Percentiles rank a stretch among this genome's conserved stretches.
Evolutionary conservation across 768 basidiomycete species (phyloP).

Genomic region (Hygrophorus russula): DNA sequence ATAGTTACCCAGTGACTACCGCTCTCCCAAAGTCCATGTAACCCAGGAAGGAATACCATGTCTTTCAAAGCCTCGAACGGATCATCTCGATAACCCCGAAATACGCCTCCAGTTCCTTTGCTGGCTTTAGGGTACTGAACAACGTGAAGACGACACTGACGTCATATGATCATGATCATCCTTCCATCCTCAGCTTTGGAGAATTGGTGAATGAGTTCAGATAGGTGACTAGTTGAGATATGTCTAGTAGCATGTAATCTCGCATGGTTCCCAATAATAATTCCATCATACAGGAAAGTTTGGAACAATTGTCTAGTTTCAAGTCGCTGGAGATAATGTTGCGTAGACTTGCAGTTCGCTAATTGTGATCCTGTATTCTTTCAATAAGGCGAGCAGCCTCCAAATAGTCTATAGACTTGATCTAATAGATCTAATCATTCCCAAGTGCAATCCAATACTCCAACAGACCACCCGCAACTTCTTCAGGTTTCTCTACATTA

Average conservation of each 20-base stretch:
- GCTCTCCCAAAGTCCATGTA: too few relatives aligned
- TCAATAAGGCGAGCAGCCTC: slow-evolving; percentile 85
- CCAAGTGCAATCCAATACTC: slow-evolving; percentile 96
- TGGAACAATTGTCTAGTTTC: slow-evolving; percentile 77
- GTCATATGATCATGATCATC: too few relatives aligned
- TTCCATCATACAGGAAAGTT: slow-evolving; percentile 80
- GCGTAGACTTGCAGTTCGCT: slow-evolving; percentile 83
- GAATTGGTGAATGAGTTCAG: slow-evolving; percentile 79
- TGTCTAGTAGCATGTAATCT: slow-evolving; percentile 89
- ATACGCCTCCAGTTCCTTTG: slow-evolving; percentile 67
- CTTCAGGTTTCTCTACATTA: slow-evolving; percentile 80
- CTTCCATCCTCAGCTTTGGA: slow-evolving; percentile 77
- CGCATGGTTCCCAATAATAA: slow-evolving; percentile 88
- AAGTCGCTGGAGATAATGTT: slow-evolving; percentile 94
- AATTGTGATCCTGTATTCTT: slow-evolving; percentile 80
- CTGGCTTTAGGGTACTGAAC: slow-evolving; percentile 69
- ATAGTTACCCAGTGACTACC: too few relatives aligned
- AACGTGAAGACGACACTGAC: slow-evolving; percentile 67
- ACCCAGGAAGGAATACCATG: too few relatives aligned
- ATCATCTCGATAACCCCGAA: slow-evolving; percentile 85
- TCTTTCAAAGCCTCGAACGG: too few relatives aligned
- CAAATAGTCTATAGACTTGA: slow-evolving; percentile 90
- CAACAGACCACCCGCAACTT: slow-evolving; percentile 77
- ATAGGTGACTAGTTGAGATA: slow-evolving; percentile 88
- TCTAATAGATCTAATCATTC: slow-evolving; percentile 96